Conservation (phyloP, 805 yeast species). For the Metschnikowia rubicola region DNA sequence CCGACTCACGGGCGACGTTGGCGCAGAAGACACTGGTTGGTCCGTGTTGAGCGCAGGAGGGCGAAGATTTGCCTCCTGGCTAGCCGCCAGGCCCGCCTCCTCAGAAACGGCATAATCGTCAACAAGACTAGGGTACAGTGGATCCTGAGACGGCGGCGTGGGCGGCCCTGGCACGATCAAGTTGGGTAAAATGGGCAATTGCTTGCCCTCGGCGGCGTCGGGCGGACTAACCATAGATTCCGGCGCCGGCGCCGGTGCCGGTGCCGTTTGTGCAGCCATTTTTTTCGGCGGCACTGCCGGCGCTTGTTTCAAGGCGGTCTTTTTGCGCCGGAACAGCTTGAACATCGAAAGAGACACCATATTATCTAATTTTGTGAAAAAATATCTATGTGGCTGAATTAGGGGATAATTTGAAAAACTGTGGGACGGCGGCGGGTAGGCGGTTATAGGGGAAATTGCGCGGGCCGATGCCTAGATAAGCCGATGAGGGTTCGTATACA, state of each 20-base stretch:
- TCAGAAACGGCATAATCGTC: constrained; percentile 1
- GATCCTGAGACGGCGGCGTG: neutral
- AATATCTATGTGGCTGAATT: neutral
- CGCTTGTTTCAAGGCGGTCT: neutral
- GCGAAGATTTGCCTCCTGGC: constrained; percentile 4
- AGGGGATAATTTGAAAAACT: neutral
- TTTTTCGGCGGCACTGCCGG: neutral
- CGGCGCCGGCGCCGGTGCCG: neutral
- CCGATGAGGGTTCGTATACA: too few species aligned
- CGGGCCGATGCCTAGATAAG: too few species aligned
- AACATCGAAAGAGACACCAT: constrained; percentile 11
- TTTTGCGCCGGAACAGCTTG: constrained; percentile 6
- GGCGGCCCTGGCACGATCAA: neutral
- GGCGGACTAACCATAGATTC: neutral
- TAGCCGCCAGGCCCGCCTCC: constrained; percentile 1
- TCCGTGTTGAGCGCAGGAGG: constrained; percentile 14
- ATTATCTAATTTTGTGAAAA: neutral
- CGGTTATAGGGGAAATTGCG: too few species aligned
- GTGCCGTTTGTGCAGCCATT: neutral
- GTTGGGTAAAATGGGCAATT: neutral
- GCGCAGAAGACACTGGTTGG: constrained; percentile 8
- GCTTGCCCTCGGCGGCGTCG: neutral
- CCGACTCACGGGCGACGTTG: constrained; percentile 13
- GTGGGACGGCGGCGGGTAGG: neutral
- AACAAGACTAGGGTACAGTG: constrained; percentile 3